phyloP scores from a whole-genome alignment of 1,139 yeast genomes.

The Sugiyamaella castrensis region DNA sequence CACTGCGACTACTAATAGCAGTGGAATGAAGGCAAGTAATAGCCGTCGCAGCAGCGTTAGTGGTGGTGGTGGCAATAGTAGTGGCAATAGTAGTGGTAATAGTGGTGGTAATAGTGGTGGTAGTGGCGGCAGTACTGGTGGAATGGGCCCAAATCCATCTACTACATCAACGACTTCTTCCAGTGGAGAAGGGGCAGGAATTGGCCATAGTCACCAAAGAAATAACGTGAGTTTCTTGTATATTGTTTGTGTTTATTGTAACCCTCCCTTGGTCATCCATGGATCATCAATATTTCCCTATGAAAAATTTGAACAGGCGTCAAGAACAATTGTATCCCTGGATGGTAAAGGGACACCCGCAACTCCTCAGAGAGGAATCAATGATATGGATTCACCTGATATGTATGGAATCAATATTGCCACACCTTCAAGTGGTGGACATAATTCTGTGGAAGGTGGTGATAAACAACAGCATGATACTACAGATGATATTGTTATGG shows the following conservation, averaged over 20 bases:
- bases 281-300: constrained; percentile 34
- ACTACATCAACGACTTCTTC: constrained; percentile 1
- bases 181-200: not conserved
- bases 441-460: constrained; percentile 12
- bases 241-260: constrained; percentile 67
- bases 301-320: constrained; percentile 17
- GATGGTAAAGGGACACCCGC: constrained; percentile 26
- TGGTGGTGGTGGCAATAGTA: not conserved
- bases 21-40: no score
- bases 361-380: constrained; percentile 35
- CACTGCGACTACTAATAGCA: not conserved
- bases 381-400: constrained; percentile 38
- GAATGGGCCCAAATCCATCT: not conserved
- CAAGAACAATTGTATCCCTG: constrained; percentile 5
- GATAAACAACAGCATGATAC: constrained; percentile 19
- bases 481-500: constrained; percentile 27
- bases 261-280: constrained; percentile 54
- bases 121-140: not conserved
- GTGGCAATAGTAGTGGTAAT: not conserved
- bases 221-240: constrained; percentile 59
- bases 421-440: constrained; percentile 34
- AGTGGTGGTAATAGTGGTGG: not conserved
- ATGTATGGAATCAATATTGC: constrained; percentile 39
- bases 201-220: constrained; percentile 20
- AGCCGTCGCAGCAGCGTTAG: no score